A percentile compares a stretch with the other conserved stretches of the same genome.
Conservation (phyloP, 2,329 filamentous ascomycete species). For the Aspergillus tamarii region DNA sequence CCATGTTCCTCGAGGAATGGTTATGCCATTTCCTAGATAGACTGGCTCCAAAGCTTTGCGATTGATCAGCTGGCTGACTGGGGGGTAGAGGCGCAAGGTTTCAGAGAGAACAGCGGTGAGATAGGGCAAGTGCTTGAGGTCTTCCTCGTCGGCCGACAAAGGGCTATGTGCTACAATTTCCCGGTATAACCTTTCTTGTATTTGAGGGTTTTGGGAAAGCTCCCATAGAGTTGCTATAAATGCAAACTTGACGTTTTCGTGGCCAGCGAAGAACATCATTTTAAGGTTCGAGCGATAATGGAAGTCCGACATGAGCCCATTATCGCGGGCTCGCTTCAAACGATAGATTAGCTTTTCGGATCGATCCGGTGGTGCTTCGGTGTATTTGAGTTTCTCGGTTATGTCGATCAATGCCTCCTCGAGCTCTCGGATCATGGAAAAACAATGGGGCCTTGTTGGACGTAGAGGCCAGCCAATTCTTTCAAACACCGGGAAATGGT, state of each 20-base stretch:
- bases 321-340: conserved; percentile 2
- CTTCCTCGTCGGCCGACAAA: neutral
- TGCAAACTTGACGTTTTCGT: conserved; percentile 7
- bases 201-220: neutral
- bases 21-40: neutral
- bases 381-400: neutral
- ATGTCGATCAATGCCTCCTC: neutral
- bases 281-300: conserved; percentile 11
- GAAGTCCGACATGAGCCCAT: conserved; percentile 2
- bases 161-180: neutral
- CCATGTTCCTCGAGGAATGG: neutral
- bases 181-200: neutral
- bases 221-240: conserved; percentile 5
- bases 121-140: conserved; percentile 1
- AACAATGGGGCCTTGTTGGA: neutral
- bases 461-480: neutral
- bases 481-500: neutral
- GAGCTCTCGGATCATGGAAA: neutral
- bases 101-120: conserved; percentile 5
- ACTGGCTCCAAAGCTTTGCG: conserved; percentile 1
- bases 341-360: conserved; percentile 1
- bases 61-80: conserved; percentile 2
- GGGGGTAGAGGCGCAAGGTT: conserved; percentile 8
- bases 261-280: conserved; percentile 7
- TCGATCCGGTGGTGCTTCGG: neutral